Conservation (phyloP, 1,139 yeast genomes). For the Taiozyma onychis region DNA sequence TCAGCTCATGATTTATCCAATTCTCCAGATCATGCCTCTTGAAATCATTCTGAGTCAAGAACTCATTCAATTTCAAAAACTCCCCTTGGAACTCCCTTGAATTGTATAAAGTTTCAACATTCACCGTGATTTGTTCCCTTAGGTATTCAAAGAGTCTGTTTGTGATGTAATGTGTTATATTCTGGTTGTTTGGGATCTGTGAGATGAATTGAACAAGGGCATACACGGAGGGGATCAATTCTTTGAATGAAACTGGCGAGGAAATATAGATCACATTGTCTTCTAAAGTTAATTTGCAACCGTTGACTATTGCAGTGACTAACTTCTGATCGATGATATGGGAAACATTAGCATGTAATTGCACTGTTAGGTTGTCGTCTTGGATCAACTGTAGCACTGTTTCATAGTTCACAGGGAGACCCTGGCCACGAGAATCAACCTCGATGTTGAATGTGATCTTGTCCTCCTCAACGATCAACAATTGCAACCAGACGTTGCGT, state of each 20-base stretch:
- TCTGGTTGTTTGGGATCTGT: conserved; percentile 10
- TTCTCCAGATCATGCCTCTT: conserved; percentile 15
- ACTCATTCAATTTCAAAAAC: conserved; percentile 13
- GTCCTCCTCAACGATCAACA: conserved; percentile 6
- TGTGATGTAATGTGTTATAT: conserved; percentile 17
- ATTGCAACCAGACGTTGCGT: conserved; percentile 9
- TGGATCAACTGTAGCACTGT: conserved; percentile 8
- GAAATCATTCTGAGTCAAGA: conserved; percentile 11
- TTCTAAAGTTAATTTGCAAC: neutral
- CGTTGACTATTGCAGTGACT: conserved; percentile 8
- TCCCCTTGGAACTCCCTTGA: conserved; percentile 5
- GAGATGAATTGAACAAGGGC: conserved; percentile 16
- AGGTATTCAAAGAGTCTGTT: conserved; percentile 18
- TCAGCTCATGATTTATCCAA: conserved; percentile 19
- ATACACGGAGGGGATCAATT: conserved; percentile 11
- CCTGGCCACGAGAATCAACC: conserved; percentile 18
- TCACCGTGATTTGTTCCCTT: conserved; percentile 11
- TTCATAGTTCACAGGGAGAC: conserved; percentile 10
- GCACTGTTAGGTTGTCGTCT: neutral
- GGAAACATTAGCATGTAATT: conserved; percentile 10
- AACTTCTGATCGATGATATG: conserved; percentile 13
- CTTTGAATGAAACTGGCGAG: neutral
- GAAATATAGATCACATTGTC: conserved; percentile 4
- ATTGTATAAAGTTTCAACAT: conserved; percentile 12
- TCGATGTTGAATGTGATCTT: conserved; percentile 11